These are phyloP conservation scores for Plasmodium vinckei DNA, from an alignment of 169 alveolate genomes.

Conservation along the genomic window DNA sequence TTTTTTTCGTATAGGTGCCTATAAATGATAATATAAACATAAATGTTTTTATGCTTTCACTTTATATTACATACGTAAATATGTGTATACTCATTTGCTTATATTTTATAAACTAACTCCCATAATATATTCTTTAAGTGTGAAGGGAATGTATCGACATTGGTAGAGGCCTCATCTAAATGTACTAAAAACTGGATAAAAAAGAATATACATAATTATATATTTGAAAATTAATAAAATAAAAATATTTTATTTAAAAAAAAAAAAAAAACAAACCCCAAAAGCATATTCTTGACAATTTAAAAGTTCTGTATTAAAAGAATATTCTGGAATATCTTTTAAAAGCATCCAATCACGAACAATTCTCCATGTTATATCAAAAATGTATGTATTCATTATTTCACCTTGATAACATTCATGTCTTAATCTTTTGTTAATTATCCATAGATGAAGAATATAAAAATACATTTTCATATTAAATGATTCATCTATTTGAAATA, in stretches of 20 bases:
- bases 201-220: not conserved
- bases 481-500: slow-evolving; percentile 82
- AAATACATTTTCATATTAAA: slow-evolving; percentile 83
- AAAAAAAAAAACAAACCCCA: slow-evolving; percentile 30
- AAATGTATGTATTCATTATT: slow-evolving; percentile 80
- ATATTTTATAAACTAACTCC: slow-evolving; percentile 48
- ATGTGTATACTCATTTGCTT: not conserved
- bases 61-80: slow-evolving; percentile 2
- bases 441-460: slow-evolving; percentile 83
- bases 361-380: slow-evolving; percentile 77
- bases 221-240: slow-evolving; percentile 6
- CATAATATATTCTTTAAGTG: slow-evolving; percentile 55
- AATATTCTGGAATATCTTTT: slow-evolving; percentile 75
- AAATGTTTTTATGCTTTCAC: not conserved
- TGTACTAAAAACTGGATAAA: slow-evolving; percentile 55
- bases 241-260: not conserved
- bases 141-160: slow-evolving; percentile 63
- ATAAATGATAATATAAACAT: slow-evolving; percentile 2
- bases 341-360: slow-evolving; percentile 81
- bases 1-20: slow-evolving; percentile 66
- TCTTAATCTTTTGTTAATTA: slow-evolving; percentile 81
- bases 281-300: slow-evolving; percentile 74
- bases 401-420: slow-evolving; percentile 82
- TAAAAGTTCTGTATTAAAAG: slow-evolving; percentile 63
- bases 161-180: slow-evolving; percentile 61